phyloP scores from a whole-genome alignment of 208 protist genomes.

The Crithidia expoeki region DNA sequence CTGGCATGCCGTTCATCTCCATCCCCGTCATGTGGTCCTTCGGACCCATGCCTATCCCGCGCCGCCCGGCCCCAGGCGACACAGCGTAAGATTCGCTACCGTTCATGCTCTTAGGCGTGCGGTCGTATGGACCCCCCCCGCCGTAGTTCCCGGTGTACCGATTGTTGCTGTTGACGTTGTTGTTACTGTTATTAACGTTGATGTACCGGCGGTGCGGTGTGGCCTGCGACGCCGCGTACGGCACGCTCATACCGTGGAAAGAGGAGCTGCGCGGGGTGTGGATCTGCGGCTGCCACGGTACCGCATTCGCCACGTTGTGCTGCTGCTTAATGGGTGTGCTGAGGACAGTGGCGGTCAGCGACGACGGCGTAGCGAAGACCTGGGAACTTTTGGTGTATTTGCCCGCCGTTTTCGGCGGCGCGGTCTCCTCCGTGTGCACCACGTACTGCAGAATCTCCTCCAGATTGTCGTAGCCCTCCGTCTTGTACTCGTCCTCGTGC shows the following conservation, averaged over 20 bases:
- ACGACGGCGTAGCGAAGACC: conserved; percentile 60
- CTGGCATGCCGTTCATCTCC: conserved; percentile 25
- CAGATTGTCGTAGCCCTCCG: conserved; percentile 48
- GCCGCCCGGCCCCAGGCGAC: conserved; percentile 6
- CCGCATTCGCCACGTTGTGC: conserved; percentile 34
- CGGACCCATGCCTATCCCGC: conserved; percentile 1
- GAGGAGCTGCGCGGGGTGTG: conserved; percentile 44
- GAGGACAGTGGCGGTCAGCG: conserved; percentile 45
- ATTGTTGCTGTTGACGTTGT: conserved; percentile 18
- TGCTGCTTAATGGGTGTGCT: conserved; percentile 46
- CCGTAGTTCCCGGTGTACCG: conserved; percentile 21
- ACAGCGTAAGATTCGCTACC: conserved; percentile 22
- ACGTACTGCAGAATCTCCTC: conserved; percentile 54
- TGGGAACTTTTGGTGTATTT: conserved; percentile 85
- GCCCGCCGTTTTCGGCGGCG: conserved; percentile 33
- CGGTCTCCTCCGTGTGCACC: conserved; percentile 42
- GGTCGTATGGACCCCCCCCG: conserved; percentile 12
- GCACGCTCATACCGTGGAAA: conserved; percentile 15
- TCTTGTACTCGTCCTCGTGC: conserved; percentile 83
- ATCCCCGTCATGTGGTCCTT: conserved; percentile 25
- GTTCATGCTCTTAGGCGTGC: conserved; percentile 9
- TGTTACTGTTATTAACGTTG: conserved; percentile 6
- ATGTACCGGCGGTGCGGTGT: conserved; percentile 24
- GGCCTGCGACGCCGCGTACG: conserved; percentile 26
- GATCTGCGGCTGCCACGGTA: conserved; percentile 36